Evolutionary conservation across 352 stramenopile genomes (phyloP).

Genomic region (Blastocystis sp.): DNA sequence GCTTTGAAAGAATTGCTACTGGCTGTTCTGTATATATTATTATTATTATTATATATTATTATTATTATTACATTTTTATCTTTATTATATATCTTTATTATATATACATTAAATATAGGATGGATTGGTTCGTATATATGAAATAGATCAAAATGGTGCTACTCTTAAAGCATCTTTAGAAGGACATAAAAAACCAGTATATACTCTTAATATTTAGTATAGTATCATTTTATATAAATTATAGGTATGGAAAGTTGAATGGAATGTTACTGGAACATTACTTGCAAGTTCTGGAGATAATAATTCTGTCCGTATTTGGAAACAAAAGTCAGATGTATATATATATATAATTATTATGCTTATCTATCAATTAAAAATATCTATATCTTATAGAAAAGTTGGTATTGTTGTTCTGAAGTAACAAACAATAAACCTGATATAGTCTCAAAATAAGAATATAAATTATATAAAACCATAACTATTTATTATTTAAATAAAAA

Average conservation of each 20-base stretch:
- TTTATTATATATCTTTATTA: too few relatives aligned
- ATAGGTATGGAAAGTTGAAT: slow-evolving; percentile 24
- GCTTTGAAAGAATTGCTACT: slow-evolving; percentile 15
- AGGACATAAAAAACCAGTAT: slow-evolving; percentile 4
- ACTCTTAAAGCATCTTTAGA: not conserved
- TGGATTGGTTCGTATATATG: slow-evolving; percentile 15
- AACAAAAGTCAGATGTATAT: slow-evolving; percentile 25
- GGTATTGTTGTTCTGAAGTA: too few relatives aligned
- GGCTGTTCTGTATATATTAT: not conserved
- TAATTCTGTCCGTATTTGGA: slow-evolving; percentile 23
- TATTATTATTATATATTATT: too few relatives aligned
- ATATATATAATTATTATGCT: too few relatives aligned
- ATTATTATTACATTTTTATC: too few relatives aligned
- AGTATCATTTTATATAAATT: not conserved
- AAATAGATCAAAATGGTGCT: not conserved
- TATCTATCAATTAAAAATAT: too few relatives aligned
- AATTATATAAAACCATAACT: too few relatives aligned
- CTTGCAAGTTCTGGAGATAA: slow-evolving; percentile 12
- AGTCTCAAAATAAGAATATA: too few relatives aligned
- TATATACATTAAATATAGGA: slow-evolving; percentile 2
- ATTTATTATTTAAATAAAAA: too few relatives aligned
- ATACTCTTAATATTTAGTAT: not conserved
- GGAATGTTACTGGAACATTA: slow-evolving; percentile 19
- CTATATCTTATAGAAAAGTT: too few relatives aligned
- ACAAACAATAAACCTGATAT: too few relatives aligned